Percentiles rank a stretch among this genome's conserved stretches.
Evolutionary conservation across 495 filamentous ascomycete genomes (phyloP).

Genomic region (Neurospora sp.): DNA sequence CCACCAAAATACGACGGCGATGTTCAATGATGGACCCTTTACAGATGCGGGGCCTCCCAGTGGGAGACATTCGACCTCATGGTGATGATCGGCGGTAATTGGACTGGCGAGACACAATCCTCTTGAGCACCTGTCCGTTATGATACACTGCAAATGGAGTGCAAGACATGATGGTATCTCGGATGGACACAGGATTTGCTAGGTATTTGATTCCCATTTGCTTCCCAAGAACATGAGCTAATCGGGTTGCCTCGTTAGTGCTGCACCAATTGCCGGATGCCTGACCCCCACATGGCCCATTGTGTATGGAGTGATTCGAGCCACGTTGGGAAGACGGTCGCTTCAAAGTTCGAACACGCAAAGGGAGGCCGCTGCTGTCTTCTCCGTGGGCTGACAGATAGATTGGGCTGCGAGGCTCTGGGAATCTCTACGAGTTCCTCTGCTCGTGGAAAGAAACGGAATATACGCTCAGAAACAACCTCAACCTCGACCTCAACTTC

Average conservation of each 20-base stretch:
- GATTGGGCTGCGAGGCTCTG: background rate
- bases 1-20: no score
- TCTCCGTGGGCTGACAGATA: background rate
- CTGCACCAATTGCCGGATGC: background rate
- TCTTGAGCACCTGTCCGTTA: no score
- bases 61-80: background rate
- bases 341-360: no score
- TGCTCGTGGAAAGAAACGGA: background rate
- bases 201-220: background rate
- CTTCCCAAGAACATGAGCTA: background rate
- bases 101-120: background rate
- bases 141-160: no score
- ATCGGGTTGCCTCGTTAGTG: background rate
- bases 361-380: background rate
- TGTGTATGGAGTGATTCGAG: background rate
- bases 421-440: background rate
- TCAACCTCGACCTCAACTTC: background rate
- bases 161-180: background rate
- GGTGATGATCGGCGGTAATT: background rate
- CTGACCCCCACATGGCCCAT: background rate
- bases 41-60: background rate
- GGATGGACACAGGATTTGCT: background rate
- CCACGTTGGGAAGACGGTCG: background rate
- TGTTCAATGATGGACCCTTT: background rate
- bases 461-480: background rate